These are phyloP conservation scores for Pyrenochaeta sp. DNA, from an alignment of 2,329 filamentous ascomycete genomes.

Conservation along the genomic window DNA sequence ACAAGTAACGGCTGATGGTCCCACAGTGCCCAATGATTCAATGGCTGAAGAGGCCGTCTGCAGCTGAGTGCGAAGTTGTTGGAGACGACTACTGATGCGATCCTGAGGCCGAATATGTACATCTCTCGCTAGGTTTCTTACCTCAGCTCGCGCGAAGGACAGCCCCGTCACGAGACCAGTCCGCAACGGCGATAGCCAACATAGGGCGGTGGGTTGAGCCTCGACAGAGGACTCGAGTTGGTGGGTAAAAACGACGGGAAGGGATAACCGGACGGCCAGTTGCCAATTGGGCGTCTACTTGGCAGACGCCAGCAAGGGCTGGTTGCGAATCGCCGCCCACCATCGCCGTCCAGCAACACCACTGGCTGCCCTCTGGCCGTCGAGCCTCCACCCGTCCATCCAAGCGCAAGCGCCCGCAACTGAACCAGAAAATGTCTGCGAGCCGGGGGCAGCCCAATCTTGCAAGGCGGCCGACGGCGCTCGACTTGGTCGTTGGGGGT, in stretches of 20 bases:
- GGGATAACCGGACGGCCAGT: conserved; percentile 36
- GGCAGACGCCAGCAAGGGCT: conserved; percentile 37
- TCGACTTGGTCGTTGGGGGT: conserved; percentile 24
- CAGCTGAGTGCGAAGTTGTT: conserved; percentile 22
- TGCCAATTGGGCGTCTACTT: conserved; percentile 37
- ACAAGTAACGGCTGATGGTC: conserved; percentile 24
- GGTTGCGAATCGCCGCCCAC: conserved; percentile 45
- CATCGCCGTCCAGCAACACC: conserved; percentile 35
- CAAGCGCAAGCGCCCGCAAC: conserved; percentile 48
- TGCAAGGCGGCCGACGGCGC: conserved; percentile 33
- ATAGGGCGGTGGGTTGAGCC: conserved; percentile 25
- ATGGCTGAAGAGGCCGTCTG: conserved; percentile 16
- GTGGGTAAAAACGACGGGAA: conserved; percentile 33
- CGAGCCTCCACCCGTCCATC: conserved; percentile 41
- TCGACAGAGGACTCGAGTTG: conserved; percentile 35
- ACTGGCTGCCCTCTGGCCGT: conserved; percentile 38
- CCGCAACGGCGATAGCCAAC: conserved; percentile 16
- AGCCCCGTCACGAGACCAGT: conserved; percentile 25
- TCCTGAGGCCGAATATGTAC: conserved; percentile 13
- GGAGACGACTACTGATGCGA: conserved; percentile 20
- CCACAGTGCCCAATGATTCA: conserved; percentile 18
- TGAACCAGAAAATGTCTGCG: conserved; percentile 38
- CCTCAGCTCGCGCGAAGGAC: conserved; percentile 32
- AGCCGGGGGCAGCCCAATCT: conserved; percentile 35
- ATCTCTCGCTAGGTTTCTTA: conserved; percentile 27